These are phyloP conservation scores for Russula griseocarnosa DNA, from an alignment of 768 basidiomycete genomes.

Conservation along the genomic window DNA sequence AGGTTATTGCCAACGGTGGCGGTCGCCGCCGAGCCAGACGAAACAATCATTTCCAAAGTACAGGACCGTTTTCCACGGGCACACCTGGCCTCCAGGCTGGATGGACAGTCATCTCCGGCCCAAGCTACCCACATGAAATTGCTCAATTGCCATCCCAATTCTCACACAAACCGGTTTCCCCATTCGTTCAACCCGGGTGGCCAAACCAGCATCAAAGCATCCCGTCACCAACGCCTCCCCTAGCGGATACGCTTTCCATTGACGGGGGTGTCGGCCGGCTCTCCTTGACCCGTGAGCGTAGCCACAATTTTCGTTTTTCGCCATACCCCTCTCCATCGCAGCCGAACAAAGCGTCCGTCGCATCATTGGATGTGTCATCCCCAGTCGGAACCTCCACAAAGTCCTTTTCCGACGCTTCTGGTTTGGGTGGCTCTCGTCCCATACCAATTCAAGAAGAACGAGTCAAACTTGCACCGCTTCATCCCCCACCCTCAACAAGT, in stretches of 20 bases:
- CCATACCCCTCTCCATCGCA: conserved; percentile 42
- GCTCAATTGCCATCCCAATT: conserved; percentile 11
- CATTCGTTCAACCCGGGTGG: conserved; percentile 19
- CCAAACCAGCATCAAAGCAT: conserved; percentile 10
- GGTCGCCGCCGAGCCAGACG: conserved; percentile 27
- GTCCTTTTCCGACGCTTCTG: conserved; percentile 31
- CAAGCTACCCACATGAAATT: conserved; percentile 22
- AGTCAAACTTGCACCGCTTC: conserved; percentile 43
- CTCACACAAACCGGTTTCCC: conserved; percentile 7
- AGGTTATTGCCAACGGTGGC: conserved; percentile 53
- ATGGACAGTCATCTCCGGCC: conserved; percentile 28
- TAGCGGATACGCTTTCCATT: conserved; percentile 23
- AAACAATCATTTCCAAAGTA: conserved; percentile 20
- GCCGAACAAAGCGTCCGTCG: conserved; percentile 31
- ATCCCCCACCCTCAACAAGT: conserved; percentile 35
- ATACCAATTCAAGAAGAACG: conserved; percentile 34
- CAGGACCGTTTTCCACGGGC: conserved; percentile 16
- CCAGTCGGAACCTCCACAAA: conserved; percentile 39
- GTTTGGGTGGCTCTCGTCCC: conserved; percentile 22
- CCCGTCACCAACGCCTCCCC: conserved; percentile 17
- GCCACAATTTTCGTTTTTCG: conserved; percentile 39
- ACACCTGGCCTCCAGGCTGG: conserved; percentile 23
- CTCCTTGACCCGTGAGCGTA: conserved; percentile 34
- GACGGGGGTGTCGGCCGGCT: conserved; percentile 33
- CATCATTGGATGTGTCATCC: conserved; percentile 31